Conservation (phyloP, 306 rosid genomes). For the Rubus idaeus region DNA sequence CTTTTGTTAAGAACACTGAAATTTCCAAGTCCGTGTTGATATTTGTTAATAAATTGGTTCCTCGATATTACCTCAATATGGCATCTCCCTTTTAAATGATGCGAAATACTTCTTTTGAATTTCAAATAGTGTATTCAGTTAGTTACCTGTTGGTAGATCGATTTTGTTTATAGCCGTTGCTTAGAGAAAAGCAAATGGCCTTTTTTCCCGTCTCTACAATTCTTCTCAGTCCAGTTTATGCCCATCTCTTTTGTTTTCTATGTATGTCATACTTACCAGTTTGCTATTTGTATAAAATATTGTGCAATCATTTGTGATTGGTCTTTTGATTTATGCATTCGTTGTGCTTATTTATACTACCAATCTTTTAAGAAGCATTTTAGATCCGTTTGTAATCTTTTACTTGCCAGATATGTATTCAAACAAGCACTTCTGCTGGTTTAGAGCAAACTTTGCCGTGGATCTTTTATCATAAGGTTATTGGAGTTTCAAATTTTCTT, state of each 20-base stretch:
- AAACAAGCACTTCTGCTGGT: conserved; percentile 83
- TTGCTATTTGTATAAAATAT: not conserved
- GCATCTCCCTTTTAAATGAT: not conserved
- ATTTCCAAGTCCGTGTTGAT: not conserved
- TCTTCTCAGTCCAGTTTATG: not conserved
- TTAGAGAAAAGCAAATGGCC: not conserved
- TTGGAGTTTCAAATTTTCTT: conserved; percentile 82
- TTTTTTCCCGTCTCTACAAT: not conserved
- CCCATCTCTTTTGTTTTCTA: not conserved
- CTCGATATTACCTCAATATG: not conserved
- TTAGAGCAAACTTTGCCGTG: conserved; percentile 91
- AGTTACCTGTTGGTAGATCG: not conserved
- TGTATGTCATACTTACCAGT: not conserved
- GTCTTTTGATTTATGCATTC: not conserved
- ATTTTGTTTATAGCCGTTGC: not conserved
- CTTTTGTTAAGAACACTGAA: not conserved
- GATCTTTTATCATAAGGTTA: conserved; percentile 90
- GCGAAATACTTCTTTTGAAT: not conserved
- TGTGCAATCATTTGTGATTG: not conserved
- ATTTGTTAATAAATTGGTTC: not conserved
- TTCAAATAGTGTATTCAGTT: not conserved
- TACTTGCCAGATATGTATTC: conserved; percentile 58
- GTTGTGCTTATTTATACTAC: conserved; percentile 3
- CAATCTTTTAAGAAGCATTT: conserved; percentile 9
- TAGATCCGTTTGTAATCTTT: conserved; percentile 15